These are phyloP conservation scores for Lactarius sp. DNA, from an alignment of 768 basidiomycete species.

Conservation along the genomic window DNA sequence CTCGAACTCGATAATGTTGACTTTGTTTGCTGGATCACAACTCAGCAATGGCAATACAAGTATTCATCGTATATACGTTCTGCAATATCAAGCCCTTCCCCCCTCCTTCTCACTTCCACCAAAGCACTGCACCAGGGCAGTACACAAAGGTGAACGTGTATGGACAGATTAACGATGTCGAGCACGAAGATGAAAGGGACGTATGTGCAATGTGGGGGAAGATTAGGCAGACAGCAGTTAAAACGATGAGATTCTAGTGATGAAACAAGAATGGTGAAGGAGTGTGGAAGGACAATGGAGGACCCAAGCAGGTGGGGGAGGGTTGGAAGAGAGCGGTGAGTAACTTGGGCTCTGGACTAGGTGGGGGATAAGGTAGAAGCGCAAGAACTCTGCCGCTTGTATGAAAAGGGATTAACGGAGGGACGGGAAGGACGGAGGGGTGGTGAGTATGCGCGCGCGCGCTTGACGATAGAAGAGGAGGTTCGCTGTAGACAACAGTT, in stretches of 20 bases:
- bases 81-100: background rate
- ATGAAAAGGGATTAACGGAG: background rate
- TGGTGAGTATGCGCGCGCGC: slow-evolving; percentile 16
- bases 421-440: background rate
- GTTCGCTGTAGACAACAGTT: background rate
- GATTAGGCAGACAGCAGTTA: slow-evolving; percentile 4
- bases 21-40: slow-evolving; percentile 9
- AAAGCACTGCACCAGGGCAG: slow-evolving; percentile 20
- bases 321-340: background rate
- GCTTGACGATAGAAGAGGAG: background rate
- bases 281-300: slow-evolving; percentile 5
- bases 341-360: background rate
- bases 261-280: slow-evolving; percentile 11
- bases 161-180: slow-evolving; percentile 22
- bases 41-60: slow-evolving; percentile 11
- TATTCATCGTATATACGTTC: slow-evolving; percentile 19
- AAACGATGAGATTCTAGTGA: slow-evolving; percentile 12
- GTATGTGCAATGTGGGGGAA: slow-evolving; percentile 3
- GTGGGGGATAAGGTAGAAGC: background rate
- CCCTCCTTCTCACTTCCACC: slow-evolving; percentile 6
- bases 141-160: slow-evolving; percentile 21
- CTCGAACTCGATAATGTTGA: background rate
- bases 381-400: background rate
- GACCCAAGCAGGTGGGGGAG: background rate
- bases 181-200: slow-evolving; percentile 8